Percentiles rank a stretch among this genome's conserved stretches.
These are phyloP conservation scores for Afroboletus lepidellus DNA, from an alignment of 1,284 basidiomycete genomes.

Conservation along the genomic window DNA sequence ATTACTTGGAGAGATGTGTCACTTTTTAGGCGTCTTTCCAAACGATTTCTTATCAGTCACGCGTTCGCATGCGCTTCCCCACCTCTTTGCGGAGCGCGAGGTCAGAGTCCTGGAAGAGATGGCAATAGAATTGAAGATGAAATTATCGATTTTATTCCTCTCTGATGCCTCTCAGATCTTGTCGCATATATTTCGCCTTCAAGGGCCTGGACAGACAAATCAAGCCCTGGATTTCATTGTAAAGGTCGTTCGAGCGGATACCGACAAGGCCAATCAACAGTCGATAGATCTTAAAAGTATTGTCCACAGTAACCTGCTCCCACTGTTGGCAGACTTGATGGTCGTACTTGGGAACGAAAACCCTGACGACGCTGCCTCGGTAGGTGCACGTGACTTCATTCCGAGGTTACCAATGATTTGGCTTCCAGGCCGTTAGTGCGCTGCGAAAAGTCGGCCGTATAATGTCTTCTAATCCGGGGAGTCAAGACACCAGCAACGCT, in stretches of 20 bases:
- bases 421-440: slow-evolving; percentile 55
- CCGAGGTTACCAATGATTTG: slow-evolving; percentile 1
- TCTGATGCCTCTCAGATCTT: slow-evolving; percentile 66
- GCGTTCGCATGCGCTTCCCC: slow-evolving; percentile 66
- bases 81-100: slow-evolving; percentile 66
- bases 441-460: slow-evolving; percentile 57
- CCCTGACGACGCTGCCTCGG: slow-evolving; percentile 41
- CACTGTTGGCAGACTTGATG: slow-evolving; percentile 73
- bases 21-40: slow-evolving; percentile 54
- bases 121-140: slow-evolving; percentile 43
- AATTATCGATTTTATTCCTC: slow-evolving; percentile 57
- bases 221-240: slow-evolving; percentile 64
- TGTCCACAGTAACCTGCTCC: slow-evolving; percentile 63
- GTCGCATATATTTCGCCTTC: slow-evolving; percentile 68
- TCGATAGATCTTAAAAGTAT: slow-evolving; percentile 52
- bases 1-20: slow-evolving; percentile 61
- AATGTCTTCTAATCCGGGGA: slow-evolving; percentile 28
- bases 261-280: slow-evolving; percentile 26
- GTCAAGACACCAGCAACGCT: slow-evolving; percentile 23
- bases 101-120: slow-evolving; percentile 46
- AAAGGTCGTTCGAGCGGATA: slow-evolving; percentile 30
- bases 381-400: slow-evolving; percentile 29
- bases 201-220: slow-evolving; percentile 50
- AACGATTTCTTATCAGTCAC: slow-evolving; percentile 70
- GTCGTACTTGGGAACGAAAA: slow-evolving; percentile 72